phyloP scores from a whole-genome alignment of 192 early-diverging fungal species.

The Mortierella hygrophila region DNA sequence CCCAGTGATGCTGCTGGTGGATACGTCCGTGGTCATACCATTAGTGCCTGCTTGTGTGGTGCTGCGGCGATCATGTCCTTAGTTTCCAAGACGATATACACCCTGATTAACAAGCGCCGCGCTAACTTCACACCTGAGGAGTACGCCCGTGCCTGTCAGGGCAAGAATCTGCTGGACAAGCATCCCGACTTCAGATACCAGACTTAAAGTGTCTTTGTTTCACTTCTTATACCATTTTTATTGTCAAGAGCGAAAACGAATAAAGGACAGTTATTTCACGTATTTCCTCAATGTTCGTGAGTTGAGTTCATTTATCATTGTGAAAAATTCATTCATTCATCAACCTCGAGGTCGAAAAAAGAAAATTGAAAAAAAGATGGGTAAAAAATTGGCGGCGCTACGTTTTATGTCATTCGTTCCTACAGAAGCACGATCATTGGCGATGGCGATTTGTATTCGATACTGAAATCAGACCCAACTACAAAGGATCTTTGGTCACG shows the following conservation, averaged over 20 bases:
- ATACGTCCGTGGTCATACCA: slow-evolving; percentile 60
- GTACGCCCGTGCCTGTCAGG: slow-evolving; percentile 46
- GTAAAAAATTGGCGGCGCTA: too few species aligned
- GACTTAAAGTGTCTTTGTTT: slow-evolving; percentile 8
- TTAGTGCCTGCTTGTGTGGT: slow-evolving; percentile 56
- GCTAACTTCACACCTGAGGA: slow-evolving; percentile 65
- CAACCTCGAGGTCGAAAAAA: neutral
- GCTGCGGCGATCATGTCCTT: slow-evolving; percentile 63
- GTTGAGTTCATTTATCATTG: neutral
- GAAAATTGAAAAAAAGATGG: neutral
- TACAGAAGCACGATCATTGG: too few species aligned
- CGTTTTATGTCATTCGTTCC: too few species aligned
- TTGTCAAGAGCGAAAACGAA: neutral
- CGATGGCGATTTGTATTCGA: too few species aligned
- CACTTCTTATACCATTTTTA: neutral
- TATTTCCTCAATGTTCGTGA: neutral
- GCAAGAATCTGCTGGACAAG: slow-evolving; percentile 53
- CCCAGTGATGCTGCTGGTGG: slow-evolving; percentile 63
- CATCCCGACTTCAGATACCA: slow-evolving; percentile 19
- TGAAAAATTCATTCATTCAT: neutral
- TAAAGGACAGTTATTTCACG: neutral
- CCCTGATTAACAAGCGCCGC: slow-evolving; percentile 70
- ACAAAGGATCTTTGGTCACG: too few species aligned
- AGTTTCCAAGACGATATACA: slow-evolving; percentile 61
- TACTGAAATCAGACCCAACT: too few species aligned